These are phyloP conservation scores for Aspergillus transmontanensis DNA, from an alignment of 2,329 filamentous ascomycete species.

Conservation along the genomic window DNA sequence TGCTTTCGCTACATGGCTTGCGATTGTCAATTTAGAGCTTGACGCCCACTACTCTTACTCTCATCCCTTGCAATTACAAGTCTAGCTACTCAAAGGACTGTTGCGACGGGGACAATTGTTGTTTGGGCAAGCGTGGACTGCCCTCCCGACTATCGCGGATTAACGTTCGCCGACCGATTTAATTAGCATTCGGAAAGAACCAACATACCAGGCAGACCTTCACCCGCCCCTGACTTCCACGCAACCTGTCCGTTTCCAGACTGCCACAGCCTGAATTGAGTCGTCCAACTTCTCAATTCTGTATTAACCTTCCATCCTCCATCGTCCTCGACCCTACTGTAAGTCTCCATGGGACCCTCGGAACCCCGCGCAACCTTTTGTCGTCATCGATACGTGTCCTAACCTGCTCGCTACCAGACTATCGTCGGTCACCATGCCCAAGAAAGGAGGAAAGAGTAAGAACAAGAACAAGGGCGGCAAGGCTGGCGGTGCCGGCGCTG, in stretches of 20 bases:
- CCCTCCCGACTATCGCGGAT: constrained; percentile 18
- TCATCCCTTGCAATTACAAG: background rate
- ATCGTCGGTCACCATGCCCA: constrained; percentile 30
- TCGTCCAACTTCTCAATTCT: background rate
- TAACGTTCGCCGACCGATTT: constrained; percentile 28
- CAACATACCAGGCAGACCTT: constrained; percentile 15
- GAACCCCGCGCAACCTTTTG: background rate
- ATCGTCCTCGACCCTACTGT: constrained; percentile 9
- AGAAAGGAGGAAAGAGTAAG: constrained; percentile 38
- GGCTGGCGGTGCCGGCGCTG: constrained; percentile 24
- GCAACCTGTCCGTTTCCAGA: constrained; percentile 3
- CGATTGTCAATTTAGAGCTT: background rate
- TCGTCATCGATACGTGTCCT: constrained; percentile 17
- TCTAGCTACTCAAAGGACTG: background rate
- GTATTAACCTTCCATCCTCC: background rate
- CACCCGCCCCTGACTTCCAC: constrained; percentile 20
- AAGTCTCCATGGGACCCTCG: constrained; percentile 13
- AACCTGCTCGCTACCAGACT: background rate
- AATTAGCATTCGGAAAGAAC: constrained; percentile 26
- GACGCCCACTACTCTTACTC: background rate
- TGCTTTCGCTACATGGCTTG: background rate
- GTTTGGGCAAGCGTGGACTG: background rate
- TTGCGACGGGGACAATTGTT: background rate
- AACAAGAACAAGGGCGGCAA: constrained; percentile 32
- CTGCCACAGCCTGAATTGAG: constrained; percentile 1